phyloP scores from a whole-genome alignment of 495 filamentous ascomycete genomes.

The Neurospora hispaniola region DNA sequence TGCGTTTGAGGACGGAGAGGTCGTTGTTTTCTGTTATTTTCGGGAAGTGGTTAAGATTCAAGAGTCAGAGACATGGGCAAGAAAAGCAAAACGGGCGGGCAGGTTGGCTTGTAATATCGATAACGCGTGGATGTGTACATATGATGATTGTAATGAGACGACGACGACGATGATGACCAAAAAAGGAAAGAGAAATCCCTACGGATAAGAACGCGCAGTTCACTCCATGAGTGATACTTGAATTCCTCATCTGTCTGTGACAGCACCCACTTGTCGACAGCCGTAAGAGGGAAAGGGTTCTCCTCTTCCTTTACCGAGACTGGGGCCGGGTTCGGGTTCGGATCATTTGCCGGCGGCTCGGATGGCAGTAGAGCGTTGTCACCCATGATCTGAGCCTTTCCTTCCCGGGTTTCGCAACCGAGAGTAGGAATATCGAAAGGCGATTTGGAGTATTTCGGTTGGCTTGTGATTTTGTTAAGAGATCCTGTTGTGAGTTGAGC shows the following conservation, averaged over 20 bases:
- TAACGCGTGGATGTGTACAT: background rate
- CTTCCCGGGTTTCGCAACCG: background rate
- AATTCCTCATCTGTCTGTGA: constrained; percentile 63
- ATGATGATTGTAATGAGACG: background rate
- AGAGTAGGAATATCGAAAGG: background rate
- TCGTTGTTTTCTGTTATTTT: constrained; percentile 47
- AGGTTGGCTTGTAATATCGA: background rate
- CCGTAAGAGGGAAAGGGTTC: constrained; percentile 52
- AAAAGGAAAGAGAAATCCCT: constrained; percentile 16
- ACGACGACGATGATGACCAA: background rate
- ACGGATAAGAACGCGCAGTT: constrained; percentile 59
- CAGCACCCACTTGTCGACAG: constrained; percentile 53
- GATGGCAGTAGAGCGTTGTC: constrained; percentile 5
- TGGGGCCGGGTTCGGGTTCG: too few species aligned
- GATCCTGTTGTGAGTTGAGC: background rate
- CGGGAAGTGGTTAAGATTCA: constrained; percentile 8
- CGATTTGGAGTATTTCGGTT: background rate
- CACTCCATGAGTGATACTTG: constrained; percentile 54
- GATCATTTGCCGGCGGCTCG: background rate
- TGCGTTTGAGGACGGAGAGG: constrained; percentile 65
- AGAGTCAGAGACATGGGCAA: background rate
- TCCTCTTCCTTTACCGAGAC: constrained; percentile 6
- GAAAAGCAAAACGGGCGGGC: background rate
- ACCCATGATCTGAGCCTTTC: constrained; percentile 8
- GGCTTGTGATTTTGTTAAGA: background rate